A percentile compares a stretch with the other conserved stretches of the same genome.
Conservation (phyloP, 805 yeast genomes). For the Schwanniomyces polymorphus region DNA sequence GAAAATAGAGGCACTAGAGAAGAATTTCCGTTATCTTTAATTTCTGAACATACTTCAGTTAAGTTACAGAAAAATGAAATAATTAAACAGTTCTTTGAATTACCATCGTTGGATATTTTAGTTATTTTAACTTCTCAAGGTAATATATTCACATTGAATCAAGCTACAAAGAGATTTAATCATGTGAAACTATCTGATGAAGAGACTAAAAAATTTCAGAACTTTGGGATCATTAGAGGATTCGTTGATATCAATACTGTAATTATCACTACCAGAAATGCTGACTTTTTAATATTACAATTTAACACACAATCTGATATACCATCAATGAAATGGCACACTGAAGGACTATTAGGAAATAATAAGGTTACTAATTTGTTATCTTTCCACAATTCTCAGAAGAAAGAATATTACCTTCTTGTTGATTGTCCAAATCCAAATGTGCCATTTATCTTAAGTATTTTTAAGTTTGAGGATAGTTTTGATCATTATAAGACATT, state of each 20-base stretch:
- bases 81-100: slow-evolving; percentile 59
- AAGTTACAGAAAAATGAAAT: slow-evolving; percentile 48
- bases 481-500: slow-evolving; percentile 27
- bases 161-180: slow-evolving; percentile 22
- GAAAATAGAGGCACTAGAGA: slow-evolving; percentile 9
- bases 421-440: slow-evolving; percentile 70
- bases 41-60: slow-evolving; percentile 24
- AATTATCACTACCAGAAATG: slow-evolving; percentile 28
- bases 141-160: slow-evolving; percentile 37
- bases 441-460: slow-evolving; percentile 49
- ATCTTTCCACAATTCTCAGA: slow-evolving; percentile 16
- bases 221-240: slow-evolving; percentile 46
- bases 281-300: slow-evolving; percentile 43
- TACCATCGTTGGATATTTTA: slow-evolving; percentile 38
- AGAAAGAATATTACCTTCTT: slow-evolving; percentile 35
- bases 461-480: slow-evolving; percentile 20
- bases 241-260: slow-evolving; percentile 30
- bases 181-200: slow-evolving; percentile 9
- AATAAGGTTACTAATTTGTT: slow-evolving; percentile 54
- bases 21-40: slow-evolving; percentile 29
- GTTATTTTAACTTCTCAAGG: slow-evolving; percentile 64
- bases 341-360: slow-evolving; percentile 21
- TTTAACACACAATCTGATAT: slow-evolving; percentile 8
- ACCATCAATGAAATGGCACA: slow-evolving; percentile 23
- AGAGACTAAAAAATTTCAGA: slow-evolving; percentile 24